Percentiles rank a stretch among this genome's conserved stretches.
Conservation (phyloP, 306 rosid species). For the Casuarina cunninghamiana region DNA sequence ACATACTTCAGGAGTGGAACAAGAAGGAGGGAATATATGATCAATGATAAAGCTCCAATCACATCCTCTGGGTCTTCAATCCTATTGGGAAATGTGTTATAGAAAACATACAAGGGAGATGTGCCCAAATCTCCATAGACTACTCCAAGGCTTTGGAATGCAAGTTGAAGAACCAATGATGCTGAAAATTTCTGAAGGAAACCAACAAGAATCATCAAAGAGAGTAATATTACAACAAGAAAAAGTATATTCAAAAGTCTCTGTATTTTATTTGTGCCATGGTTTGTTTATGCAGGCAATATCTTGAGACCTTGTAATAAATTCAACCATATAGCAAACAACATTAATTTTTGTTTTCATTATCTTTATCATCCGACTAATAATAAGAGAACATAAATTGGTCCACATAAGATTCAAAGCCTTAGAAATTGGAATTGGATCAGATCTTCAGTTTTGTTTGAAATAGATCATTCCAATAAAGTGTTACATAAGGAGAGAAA, state of each 20-base stretch:
- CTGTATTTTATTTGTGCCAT: neutral
- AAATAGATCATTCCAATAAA: neutral
- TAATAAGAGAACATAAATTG: neutral
- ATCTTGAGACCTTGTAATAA: neutral
- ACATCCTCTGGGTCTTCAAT: slow-evolving; percentile 77
- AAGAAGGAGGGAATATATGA: slow-evolving; percentile 94
- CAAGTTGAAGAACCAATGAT: slow-evolving; percentile 81
- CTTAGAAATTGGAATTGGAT: neutral
- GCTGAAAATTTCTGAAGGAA: slow-evolving; percentile 76
- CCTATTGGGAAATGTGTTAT: slow-evolving; percentile 82
- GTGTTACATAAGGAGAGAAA: neutral
- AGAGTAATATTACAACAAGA: neutral
- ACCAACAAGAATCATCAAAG: slow-evolving; percentile 33
- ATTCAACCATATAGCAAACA: neutral
- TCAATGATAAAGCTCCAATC: slow-evolving; percentile 93
- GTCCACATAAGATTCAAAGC: neutral
- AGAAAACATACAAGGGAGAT: slow-evolving; percentile 92
- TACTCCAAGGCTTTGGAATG: slow-evolving; percentile 97
- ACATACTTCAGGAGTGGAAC: slow-evolving; percentile 93
- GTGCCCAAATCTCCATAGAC: slow-evolving; percentile 99
- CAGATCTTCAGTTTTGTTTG: neutral
- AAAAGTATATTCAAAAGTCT: too few species aligned
- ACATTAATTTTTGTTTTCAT: neutral
- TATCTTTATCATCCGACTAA: neutral
- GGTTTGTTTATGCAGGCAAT: neutral